Conservation (phyloP, 768 basidiomycete genomes). For the Pulveroboletus sp. region DNA sequence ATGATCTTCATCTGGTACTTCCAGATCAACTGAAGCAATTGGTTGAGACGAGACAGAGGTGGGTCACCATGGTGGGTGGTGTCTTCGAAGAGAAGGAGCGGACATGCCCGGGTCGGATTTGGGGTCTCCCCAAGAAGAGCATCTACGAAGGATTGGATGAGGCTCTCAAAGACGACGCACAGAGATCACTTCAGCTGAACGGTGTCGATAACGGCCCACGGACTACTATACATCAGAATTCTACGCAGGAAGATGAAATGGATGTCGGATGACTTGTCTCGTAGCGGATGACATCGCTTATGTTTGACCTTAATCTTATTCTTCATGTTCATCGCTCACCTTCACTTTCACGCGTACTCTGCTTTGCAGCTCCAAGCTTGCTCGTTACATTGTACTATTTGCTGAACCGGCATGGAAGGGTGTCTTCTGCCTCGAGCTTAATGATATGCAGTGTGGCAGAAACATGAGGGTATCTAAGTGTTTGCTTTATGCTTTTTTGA, state of each 20-base stretch:
- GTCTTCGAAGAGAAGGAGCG: slow-evolving; percentile 73
- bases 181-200: slow-evolving; percentile 19
- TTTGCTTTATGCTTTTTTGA: slow-evolving; percentile 41
- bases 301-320: slow-evolving; percentile 22
- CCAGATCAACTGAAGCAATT: slow-evolving; percentile 66
- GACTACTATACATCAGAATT: slow-evolving; percentile 36
- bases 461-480: slow-evolving; percentile 3
- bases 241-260: slow-evolving; percentile 57
- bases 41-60: slow-evolving; percentile 70
- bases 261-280: slow-evolving; percentile 49
- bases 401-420: slow-evolving; percentile 10
- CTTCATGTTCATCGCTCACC: slow-evolving; percentile 24
- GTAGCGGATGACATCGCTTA: not conserved
- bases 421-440: slow-evolving; percentile 1
- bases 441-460: slow-evolving; percentile 1
- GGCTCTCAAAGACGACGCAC: slow-evolving; percentile 42
- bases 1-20: slow-evolving; percentile 57
- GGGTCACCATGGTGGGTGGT: slow-evolving; percentile 71
- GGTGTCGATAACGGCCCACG: slow-evolving; percentile 21
- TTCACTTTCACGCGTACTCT: slow-evolving; percentile 21
- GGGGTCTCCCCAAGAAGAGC: slow-evolving; percentile 72
- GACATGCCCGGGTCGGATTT: slow-evolving; percentile 62
- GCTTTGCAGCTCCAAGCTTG: slow-evolving; percentile 20
- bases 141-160: slow-evolving; percentile 74
- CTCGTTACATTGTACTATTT: slow-evolving; percentile 20